Base-by-base conservation (phyloP, 2,329 filamentous ascomycete species). In the Trichoderma afroharzianum region DNA sequence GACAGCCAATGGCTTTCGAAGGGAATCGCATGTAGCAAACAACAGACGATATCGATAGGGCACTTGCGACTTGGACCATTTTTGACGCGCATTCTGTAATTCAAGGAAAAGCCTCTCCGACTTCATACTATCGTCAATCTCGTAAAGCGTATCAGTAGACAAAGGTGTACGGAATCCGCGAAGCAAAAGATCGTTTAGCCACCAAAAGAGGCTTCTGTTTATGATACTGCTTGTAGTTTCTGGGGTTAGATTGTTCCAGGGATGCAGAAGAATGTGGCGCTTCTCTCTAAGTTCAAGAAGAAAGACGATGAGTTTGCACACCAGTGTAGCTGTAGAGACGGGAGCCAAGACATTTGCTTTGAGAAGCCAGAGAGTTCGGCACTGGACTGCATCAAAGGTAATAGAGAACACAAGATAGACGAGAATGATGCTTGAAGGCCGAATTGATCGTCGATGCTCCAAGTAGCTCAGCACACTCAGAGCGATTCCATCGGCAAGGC, bases 161-260 rank as follows among this genome's bases (percentile, higher is more conserved):
- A 76, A 70, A 26, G 47, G 26, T 5, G 36, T 43, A 32, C 57
- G 47, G 47, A 76, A 76, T 6, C 79, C 79, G 12, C 71, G 72
- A 11, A 72, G 53, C 67, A 81, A 78, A 1, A 80, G 68, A 6
- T 73, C 62, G 55, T 80, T 80, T 28, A 81, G 61, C 80, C 80
- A 81, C 78, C 78, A 80, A 57, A 81, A 79, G 14, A 81, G 70
- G 24, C 76, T 79, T 28, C 78, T 74, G 71, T 77, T 80, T 43
- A 81, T 73, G 47, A 79, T 68, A n/a, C 80, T 78, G 57, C 77
- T 78, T 2, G 79, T 82, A 5, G 75, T 74, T 71, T 83, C 81
- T 2, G 76, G 74, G 15, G 77, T 66, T 26, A 77, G 72, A 47
- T 75, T 64, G 15, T 71, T 71, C 63, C 76, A 71, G 55, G 71